phyloP scores from a whole-genome alignment of 2,329 filamentous ascomycete species.

The Epichloe sp. region DNA sequence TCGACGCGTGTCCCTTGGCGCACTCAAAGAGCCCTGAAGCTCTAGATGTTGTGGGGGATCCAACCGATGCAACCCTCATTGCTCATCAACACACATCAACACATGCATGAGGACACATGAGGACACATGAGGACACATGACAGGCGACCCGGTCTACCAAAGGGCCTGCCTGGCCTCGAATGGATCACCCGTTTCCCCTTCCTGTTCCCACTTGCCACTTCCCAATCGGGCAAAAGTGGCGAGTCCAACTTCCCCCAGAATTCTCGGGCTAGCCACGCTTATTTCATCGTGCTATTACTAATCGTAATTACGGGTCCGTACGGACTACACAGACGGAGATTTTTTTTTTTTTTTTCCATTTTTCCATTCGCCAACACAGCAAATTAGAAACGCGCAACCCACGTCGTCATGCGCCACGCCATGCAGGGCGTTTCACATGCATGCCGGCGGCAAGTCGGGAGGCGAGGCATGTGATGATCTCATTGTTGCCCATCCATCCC shows the following conservation, averaged over 20 bases:
- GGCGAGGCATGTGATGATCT: constrained; percentile 1
- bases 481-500: not conserved
- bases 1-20: no score
- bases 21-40: no score
- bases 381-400: not conserved
- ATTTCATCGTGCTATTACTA: not conserved
- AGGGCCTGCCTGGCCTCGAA: no score
- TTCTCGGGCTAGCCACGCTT: not conserved
- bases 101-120: no score
- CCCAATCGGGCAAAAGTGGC: constrained; percentile 4
- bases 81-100: no score
- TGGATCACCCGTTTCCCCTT: no score
- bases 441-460: not conserved
- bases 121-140: no score
- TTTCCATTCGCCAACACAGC: not conserved
- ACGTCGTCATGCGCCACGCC: not conserved
- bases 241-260: not conserved
- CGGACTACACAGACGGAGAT: not conserved
- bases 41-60: no score
- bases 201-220: not conserved
- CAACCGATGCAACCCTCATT: no score
- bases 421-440: constrained; percentile 1
- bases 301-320: no score
- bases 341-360: no score
- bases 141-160: no score